Base-by-base conservation (phyloP, 805 yeast genomes). In the Metschnikowia aberdeeniae region DNA sequence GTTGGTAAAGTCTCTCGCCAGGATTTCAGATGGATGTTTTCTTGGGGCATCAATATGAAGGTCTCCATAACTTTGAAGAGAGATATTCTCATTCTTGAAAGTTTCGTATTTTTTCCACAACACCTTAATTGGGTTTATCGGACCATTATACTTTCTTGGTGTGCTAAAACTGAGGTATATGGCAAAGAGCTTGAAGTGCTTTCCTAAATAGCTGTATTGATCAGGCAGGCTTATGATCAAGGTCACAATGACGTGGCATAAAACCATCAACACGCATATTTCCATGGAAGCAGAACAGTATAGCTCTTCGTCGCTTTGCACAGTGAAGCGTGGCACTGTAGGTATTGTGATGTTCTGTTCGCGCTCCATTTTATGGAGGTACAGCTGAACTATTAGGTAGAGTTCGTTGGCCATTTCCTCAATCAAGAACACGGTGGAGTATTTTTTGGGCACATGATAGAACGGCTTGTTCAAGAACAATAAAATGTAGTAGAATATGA, bases 401-500 rank as follows among this genome's bases (percentile, higher is more conserved):
- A 52, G 43, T 20, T 54, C 56, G 28, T 45, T 45, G 5, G 57
- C 43, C 36, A 52, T 52, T n/a, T 54, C 56, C 36, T 54, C 57
- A 14, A 54, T 50, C 35, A 52, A 44, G 37, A 39, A 50, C 30
- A 46, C 49, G 3, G 53, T 47, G 20, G 52, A 46, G 27, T 54
- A 54, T 39, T 54, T 46, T 34, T 47, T 48, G 3, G 56, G 57
- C 13, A 54, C 51, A 19, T 53, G 57, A 37, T 52, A 40, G 43
- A 54, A 54, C 3, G 57, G 57, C 43, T 54, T 54, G 44, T 54
- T 54, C 42, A 54, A 34, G 29, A 47, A 54, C 17, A 54, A 31
- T 24, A 54, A 40, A 9, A 52, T 26, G 41, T 50, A 48, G 46
- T 47, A 52, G 43, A 49, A 54, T 31, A 51, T 40, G 26, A 36